Evolutionary conservation across 2,329 filamentous ascomycete species (phyloP), one percentile per base, ranked within the genome.

Genomic region (Epichloe amarillans): DNA sequence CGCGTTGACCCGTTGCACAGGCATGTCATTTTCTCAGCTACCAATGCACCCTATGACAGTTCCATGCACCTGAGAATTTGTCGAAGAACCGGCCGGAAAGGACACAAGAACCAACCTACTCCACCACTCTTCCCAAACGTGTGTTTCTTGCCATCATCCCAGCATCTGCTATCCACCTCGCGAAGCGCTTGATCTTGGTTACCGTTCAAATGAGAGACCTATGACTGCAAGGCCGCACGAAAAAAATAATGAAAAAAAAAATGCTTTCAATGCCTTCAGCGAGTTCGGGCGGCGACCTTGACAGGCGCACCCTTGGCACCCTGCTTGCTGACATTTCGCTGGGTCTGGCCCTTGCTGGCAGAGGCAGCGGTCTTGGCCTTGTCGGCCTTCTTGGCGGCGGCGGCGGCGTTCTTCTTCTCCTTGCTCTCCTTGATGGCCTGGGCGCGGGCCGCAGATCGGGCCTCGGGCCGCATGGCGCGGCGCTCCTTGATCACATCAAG

Each of bases 401-500:
- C 84, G 57, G 82, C 80, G 58, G 83, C 89, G 61, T 83, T 77
- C 81, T 94, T 95, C 89, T 97, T 96, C 73, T 95, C 90, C 86
- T 98, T 98, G 77, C 83, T 87, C 71, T 94, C 89, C 81, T 91
- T 91, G 78, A 97, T 90, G 72, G 93, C 91, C 64, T 83, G 78
- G 62, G 80, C 77, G 69, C 93, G 91, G 69, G 89, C 90, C 66
- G 93, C 93, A 66, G 83, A 80, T 72, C 93, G 90, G 70, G 89
- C 91, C 80, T 97, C 93, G 64, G 93, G 93, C 73, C 93, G 88
- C 81, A 88, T 84, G 65, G 81, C 74, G 69, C 93, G 90, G 78
- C 88, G 88, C 84, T 98, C 93, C 85, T 96, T 97, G 83, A 98
- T 97, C 69, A 97, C 89, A 72, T 98, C 93, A 74, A 98, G 90